Evolutionary conservation across 2,329 filamentous ascomycete genomes (phyloP).

Genomic region (Plenodomus tracheiphilus): DNA sequence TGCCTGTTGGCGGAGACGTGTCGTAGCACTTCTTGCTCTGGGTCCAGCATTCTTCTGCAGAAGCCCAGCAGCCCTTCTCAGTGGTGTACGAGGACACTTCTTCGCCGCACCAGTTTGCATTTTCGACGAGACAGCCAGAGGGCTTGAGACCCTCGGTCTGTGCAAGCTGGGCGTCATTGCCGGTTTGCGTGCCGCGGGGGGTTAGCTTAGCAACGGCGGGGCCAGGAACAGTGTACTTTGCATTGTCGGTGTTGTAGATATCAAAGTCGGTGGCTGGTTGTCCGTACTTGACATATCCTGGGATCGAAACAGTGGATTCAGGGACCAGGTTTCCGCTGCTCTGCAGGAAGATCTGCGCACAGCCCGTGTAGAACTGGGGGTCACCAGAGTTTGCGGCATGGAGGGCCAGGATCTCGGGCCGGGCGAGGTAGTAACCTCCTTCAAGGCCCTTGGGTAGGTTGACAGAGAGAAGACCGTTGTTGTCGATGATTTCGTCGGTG

Average conservation of each 20-base stretch:
- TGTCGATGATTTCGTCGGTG: constrained; percentile 67
- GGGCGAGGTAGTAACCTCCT: constrained; percentile 70
- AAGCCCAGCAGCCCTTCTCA: constrained; percentile 63
- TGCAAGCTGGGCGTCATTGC: constrained; percentile 13
- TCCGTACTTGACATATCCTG: constrained; percentile 62
- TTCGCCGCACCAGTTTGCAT: constrained; percentile 72
- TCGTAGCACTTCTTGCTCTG: constrained; percentile 65
- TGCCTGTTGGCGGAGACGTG: constrained; percentile 61
- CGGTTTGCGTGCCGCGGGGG: constrained; percentile 15
- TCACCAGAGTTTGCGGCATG: constrained; percentile 60
- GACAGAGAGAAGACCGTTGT: constrained; percentile 66
- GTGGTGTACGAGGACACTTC: constrained; percentile 62
- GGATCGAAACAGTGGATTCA: constrained; percentile 64
- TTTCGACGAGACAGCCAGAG: constrained; percentile 62
- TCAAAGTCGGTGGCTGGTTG: constrained; percentile 65
- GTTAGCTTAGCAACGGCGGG: constrained; percentile 57
- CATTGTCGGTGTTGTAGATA: constrained; percentile 57
- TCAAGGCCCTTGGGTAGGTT: constrained; percentile 64
- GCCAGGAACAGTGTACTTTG: constrained; percentile 60
- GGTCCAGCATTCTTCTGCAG: constrained; percentile 52
- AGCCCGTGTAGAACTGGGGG: constrained; percentile 74
- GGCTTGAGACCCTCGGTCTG: constrained; percentile 60
- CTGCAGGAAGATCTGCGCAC: constrained; percentile 70
- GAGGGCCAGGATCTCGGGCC: constrained; percentile 70
- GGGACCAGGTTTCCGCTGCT: constrained; percentile 54